Evolutionary conservation across 345 rosid species (phyloP).

Genomic region (Rhodamnia argentea): DNA sequence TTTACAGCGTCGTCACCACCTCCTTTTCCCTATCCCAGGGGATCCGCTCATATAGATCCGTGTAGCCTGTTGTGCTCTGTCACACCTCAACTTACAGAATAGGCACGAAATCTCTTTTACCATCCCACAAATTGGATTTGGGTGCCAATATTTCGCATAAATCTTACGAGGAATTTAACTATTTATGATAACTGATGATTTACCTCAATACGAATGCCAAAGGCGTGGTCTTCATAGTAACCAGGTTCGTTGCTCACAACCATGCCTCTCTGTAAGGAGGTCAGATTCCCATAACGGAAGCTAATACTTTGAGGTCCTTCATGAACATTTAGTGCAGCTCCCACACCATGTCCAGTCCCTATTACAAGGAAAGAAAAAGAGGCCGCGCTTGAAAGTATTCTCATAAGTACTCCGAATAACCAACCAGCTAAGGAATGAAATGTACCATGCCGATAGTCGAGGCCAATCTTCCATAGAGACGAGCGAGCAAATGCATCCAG

Average conservation of each 20-base stretch:
- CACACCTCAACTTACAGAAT: neutral
- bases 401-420: neutral
- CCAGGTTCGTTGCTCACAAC: conserved; percentile 98
- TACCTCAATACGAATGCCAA: conserved; percentile 98
- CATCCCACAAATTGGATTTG: neutral
- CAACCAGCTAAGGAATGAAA: neutral
- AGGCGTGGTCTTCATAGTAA: conserved; percentile 92
- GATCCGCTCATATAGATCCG: neutral
- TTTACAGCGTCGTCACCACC: neutral
- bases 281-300: conserved; percentile 74
- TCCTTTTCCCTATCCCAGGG: neutral
- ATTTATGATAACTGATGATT: neutral
- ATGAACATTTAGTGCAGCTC: conserved; percentile 93
- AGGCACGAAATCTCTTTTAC: neutral
- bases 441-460: conserved; percentile 92
- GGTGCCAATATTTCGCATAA: neutral
- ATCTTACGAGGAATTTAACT: neutral
- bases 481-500: conserved; percentile 92
- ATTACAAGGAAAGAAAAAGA: conserved; percentile 8
- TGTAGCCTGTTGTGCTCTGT: neutral
- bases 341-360: conserved; percentile 99
- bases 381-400: neutral
- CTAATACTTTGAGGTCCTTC: conserved; percentile 99
- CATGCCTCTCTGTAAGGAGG: conserved; percentile 81
- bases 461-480: conserved; percentile 90